Evolutionary conservation across 2,329 filamentous ascomycete genomes (phyloP), one percentile per base, ranked within the genome.

Genomic region (Ceratocystis huliohia): DNA sequence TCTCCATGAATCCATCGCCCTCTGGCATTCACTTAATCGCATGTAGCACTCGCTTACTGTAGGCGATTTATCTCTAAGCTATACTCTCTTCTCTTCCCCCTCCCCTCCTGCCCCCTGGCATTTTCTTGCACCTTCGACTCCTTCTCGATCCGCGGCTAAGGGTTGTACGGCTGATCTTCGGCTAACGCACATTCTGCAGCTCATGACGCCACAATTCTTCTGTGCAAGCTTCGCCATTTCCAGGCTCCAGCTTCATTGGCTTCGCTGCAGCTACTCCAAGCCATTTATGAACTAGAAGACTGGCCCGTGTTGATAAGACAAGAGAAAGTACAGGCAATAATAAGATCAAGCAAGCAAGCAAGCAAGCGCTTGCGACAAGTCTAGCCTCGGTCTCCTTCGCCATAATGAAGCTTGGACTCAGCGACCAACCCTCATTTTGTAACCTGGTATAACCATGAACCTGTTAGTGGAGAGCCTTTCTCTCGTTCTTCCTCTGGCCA

Each of bases 21-120:
- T 22, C 17, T 53, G 10, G 13, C 10, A 41, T 13, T 41, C 37
- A 13, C 37, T 41, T 25, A 10, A 53, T 28, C 20, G 48, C 48
- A 53, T 10, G 48, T 53, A 53, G 48, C 22, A 53, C 48, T 53
- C 48, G 48, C 48, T 53, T 53, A 53, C 48, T 53, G 48, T 28
- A 53, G 48, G 48, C 48, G 48, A 53, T 22, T 25, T 53, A 53
- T 28, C 48, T 53, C 22, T 17, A 53, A 13, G 37, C 37, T 15
- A 41, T 15, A 53, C 48, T 22, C 25, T 10, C 20, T 25, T 22
- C 22, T 25, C 30, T 1, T 33, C 30, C 30, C 4, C 30, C 30
- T 7, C 6, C 30, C 30, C 30, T 30, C 28, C 6, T 30, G 28
- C 25, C 20, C 3, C n/a, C 46, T 53, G 48, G 48, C 20, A 10